A percentile compares a stretch with the other conserved stretches of the same genome.
Evolutionary conservation across 2,329 filamentous ascomycete genomes (phyloP).

Genomic region (Curvularia verruculosa): DNA sequence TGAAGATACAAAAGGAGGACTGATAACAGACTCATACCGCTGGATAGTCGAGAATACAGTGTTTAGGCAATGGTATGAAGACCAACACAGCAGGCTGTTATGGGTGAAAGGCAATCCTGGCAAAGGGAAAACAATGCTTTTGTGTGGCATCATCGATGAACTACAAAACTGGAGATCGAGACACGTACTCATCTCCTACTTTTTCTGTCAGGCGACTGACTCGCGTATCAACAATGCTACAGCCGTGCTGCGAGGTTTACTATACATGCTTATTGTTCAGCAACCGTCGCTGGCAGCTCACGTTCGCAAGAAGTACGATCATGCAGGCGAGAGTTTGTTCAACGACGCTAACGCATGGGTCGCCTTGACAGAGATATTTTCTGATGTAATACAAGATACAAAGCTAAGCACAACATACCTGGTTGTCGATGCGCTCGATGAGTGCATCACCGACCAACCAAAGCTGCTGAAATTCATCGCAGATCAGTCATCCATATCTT

Average conservation of each 20-base stretch:
- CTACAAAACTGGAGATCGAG: background rate
- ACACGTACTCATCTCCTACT: slow-evolving; percentile 23
- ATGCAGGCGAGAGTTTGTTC: slow-evolving; percentile 14
- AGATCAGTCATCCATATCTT: slow-evolving; percentile 8
- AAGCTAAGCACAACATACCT: slow-evolving; percentile 11
- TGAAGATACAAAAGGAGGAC: background rate
- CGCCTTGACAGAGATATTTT: slow-evolving; percentile 44
- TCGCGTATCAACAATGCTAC: slow-evolving; percentile 53
- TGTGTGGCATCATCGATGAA: slow-evolving; percentile 1
- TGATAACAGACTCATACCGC: slow-evolving; percentile 10
- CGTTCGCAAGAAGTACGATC: slow-evolving; percentile 36
- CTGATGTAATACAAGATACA: slow-evolving; percentile 48
- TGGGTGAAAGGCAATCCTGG: slow-evolving; percentile 1
- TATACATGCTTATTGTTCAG: slow-evolving; percentile 49
- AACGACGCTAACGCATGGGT: slow-evolving; percentile 43
- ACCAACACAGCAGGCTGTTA: background rate
- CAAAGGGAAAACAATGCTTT: slow-evolving; percentile 3
- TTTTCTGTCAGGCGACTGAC: slow-evolving; percentile 40
- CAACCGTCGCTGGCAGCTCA: slow-evolving; percentile 37
- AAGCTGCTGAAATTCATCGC: slow-evolving; percentile 2
- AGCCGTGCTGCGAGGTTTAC: slow-evolving; percentile 53
- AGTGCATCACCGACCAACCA: slow-evolving; percentile 9
- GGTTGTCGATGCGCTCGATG: slow-evolving; percentile 22
- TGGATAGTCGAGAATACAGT: slow-evolving; percentile 13
- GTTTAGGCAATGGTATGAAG: slow-evolving; percentile 9